A percentile compares a stretch with the other conserved stretches of the same genome.
Evolutionary conservation across 345 rosid genomes (phyloP).

Genomic region (Capsella bursapastoris): DNA sequence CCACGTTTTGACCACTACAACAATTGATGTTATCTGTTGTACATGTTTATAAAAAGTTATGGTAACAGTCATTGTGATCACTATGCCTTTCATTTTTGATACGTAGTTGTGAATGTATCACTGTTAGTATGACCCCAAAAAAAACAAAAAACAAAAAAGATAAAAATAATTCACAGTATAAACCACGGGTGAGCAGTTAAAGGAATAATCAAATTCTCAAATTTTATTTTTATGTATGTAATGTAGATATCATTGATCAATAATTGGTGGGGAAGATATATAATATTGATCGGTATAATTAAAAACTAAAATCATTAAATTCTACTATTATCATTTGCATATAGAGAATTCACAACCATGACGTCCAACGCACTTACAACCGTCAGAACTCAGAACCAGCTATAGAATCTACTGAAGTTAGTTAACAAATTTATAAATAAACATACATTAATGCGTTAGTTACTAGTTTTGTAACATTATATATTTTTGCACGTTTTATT

Average conservation of each 20-base stretch:
- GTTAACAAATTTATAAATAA: background rate
- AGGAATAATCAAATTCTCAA: background rate
- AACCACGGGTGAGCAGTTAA: background rate
- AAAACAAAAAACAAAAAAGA: background rate
- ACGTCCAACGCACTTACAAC: background rate
- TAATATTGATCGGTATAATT: background rate
- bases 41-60: background rate
- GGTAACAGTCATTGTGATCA: background rate
- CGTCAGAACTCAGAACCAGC: background rate
- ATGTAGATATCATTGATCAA: background rate
- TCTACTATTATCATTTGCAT: background rate
- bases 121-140: background rate
- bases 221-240: background rate
- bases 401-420: background rate
- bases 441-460: background rate
- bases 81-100: background rate
- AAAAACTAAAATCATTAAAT: background rate
- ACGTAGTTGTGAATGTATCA: conserved; percentile 14
- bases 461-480: background rate
- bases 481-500: background rate
- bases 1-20: conserved; percentile 41
- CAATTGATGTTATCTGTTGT: conserved; percentile 24
- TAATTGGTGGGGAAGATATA: background rate
- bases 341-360: background rate
- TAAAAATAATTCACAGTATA: conserved; percentile 5